Evolutionary conservation across 2,329 filamentous ascomycete species (phyloP).

Genomic region (Clarireedia monteithiana): DNA sequence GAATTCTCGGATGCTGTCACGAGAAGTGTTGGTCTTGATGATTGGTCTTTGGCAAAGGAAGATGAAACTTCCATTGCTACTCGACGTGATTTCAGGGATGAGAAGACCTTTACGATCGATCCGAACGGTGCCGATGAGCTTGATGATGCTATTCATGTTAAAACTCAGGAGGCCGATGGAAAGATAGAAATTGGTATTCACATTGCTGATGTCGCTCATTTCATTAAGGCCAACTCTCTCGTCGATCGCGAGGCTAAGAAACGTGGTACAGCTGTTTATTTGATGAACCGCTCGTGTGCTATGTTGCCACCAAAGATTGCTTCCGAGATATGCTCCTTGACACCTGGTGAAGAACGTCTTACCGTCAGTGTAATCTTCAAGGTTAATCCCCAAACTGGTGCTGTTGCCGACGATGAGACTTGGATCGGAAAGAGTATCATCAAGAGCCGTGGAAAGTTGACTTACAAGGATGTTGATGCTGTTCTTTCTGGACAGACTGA

Average conservation of each 20-base stretch:
- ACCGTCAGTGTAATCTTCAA: conserved; percentile 91
- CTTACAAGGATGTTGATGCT: conserved; percentile 78
- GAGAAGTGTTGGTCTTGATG: conserved; percentile 83
- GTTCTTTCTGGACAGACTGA: conserved; percentile 59
- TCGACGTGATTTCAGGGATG: conserved; percentile 83
- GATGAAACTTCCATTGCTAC: conserved; percentile 63
- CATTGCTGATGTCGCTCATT: conserved; percentile 90
- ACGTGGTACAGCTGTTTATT: conserved; percentile 89
- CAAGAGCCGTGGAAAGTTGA: conserved; percentile 81
- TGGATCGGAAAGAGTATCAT: conserved; percentile 94
- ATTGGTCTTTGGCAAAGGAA: conserved; percentile 83
- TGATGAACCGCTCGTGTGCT: conserved; percentile 77
- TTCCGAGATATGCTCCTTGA: conserved; percentile 78
- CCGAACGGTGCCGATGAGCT: conserved; percentile 81
- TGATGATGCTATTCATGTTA: conserved; percentile 89
- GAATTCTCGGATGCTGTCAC: conserved; percentile 96
- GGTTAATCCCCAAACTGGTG: conserved; percentile 73
- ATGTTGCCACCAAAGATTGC: conserved; percentile 84
- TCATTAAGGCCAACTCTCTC: conserved; percentile 91
- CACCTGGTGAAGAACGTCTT: conserved; percentile 80
- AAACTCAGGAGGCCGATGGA: conserved; percentile 64
- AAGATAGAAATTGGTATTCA: conserved; percentile 92
- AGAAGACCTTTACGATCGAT: conserved; percentile 87
- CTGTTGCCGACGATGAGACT: conserved; percentile 73
- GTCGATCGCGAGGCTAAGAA: conserved; percentile 98